phyloP scores from a whole-genome alignment of 1,139 yeast genomes.

The Lodderomyces pseudojiufengensis region DNA sequence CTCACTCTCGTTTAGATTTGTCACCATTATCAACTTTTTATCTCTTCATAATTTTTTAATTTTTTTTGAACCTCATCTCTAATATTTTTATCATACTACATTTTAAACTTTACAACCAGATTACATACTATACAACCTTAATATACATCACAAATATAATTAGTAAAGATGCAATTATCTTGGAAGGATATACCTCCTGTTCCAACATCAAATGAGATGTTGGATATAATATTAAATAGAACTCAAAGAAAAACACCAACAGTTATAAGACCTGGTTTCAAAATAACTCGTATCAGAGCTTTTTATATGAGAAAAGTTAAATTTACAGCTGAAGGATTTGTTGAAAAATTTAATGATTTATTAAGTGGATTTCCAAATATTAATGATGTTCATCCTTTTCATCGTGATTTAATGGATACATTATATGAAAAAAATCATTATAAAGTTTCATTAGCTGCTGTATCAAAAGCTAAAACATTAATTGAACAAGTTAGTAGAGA shows the following conservation, averaged over 20 bases:
- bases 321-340: conserved; percentile 92
- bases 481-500: conserved; percentile 96
- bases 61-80: conserved; percentile 7
- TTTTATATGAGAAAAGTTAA: conserved; percentile 97
- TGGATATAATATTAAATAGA: conserved; percentile 94
- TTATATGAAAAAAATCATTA: conserved; percentile 96
- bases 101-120: neutral
- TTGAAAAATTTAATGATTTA: conserved; percentile 84
- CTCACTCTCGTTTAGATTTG: too few relatives aligned
- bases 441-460: conserved; percentile 94
- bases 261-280: conserved; percentile 94
- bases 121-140: neutral
- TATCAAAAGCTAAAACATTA: conserved; percentile 88
- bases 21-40: too few relatives aligned
- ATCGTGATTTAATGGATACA: conserved; percentile 95
- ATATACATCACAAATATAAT: neutral
- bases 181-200: conserved; percentile 98
- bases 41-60: too few relatives aligned
- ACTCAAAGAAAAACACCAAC: conserved; percentile 99
- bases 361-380: conserved; percentile 90
- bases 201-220: conserved; percentile 84
- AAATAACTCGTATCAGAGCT: conserved; percentile 94
- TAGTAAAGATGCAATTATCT: conserved; percentile 85
- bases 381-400: conserved; percentile 97
- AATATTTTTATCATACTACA: too few relatives aligned